phyloP scores from a whole-genome alignment of 2,329 filamentous ascomycete genomes.

The Huntiella bhutanensis region DNA sequence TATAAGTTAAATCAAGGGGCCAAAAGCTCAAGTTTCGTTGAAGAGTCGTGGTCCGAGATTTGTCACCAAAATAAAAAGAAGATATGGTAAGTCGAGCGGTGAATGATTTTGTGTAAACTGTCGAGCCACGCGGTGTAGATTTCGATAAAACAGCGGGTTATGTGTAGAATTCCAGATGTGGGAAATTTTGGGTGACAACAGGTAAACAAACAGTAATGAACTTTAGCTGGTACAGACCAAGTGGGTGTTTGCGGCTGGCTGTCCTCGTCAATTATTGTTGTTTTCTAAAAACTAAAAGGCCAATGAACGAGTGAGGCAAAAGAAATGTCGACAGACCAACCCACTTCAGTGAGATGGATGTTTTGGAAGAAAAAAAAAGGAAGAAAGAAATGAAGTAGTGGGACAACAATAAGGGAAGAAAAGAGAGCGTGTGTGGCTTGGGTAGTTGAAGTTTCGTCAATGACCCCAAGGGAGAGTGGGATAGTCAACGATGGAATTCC shows the following conservation, averaged over 20 bases:
- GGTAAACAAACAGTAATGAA: neutral
- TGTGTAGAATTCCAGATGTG: neutral
- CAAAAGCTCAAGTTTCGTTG: neutral
- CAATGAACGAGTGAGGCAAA: neutral
- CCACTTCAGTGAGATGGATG: neutral
- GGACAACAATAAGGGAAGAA: neutral
- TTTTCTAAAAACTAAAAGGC: neutral
- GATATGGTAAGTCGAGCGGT: no score
- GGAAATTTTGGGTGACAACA: neutral
- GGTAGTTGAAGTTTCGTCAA: slow-evolving; percentile 2
- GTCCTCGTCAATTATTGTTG: no score
- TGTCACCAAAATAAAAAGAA: no score
- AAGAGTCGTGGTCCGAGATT: no score
- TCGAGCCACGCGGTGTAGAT: no score
- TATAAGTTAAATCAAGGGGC: neutral
- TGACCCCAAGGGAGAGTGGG: slow-evolving; percentile 8
- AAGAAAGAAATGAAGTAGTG: neutral
- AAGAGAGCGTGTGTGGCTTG: neutral
- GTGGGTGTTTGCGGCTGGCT: neutral
- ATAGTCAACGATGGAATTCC: slow-evolving; percentile 11
- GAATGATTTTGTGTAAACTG: no score
- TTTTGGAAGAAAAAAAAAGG: neutral
- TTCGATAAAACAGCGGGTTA: no score
- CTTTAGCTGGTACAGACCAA: neutral
- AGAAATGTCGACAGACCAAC: neutral